These are phyloP conservation scores for Entonaema liquescens DNA, from an alignment of 495 filamentous ascomycete genomes.

Conservation along the genomic window DNA sequence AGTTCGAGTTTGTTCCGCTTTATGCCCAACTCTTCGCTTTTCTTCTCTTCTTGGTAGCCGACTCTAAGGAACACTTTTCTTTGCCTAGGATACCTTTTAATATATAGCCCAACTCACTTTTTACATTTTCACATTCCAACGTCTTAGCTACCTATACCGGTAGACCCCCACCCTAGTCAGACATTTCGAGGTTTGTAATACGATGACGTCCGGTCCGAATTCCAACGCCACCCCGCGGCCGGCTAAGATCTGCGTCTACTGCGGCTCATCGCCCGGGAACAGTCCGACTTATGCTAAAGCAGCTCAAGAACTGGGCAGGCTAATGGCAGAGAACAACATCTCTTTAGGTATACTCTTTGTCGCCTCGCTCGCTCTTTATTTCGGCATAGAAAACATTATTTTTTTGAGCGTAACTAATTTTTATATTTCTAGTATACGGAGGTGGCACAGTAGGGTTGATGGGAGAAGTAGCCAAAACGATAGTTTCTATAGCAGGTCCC, in stretches of 20 bases:
- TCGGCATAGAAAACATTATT: background rate
- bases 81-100: constrained; percentile 11
- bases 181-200: constrained; percentile 12
- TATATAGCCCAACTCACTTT: constrained; percentile 2
- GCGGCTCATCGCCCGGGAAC: constrained; percentile 77
- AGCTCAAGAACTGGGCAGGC: constrained; percentile 77
- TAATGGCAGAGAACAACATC: constrained; percentile 77
- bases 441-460: constrained; percentile 94
- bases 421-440: constrained; percentile 72
- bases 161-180: background rate
- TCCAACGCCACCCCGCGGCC: constrained; percentile 46
- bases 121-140: constrained; percentile 1
- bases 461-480: constrained; percentile 87
- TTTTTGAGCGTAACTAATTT: constrained; percentile 22
- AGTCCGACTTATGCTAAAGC: constrained; percentile 74
- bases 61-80: background rate
- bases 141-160: background rate
- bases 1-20: constrained; percentile 10
- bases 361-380: background rate
- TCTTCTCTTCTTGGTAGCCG: constrained; percentile 1
- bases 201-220: constrained; percentile 36
- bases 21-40: constrained; percentile 16
- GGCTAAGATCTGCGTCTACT: constrained; percentile 78
- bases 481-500: constrained; percentile 86
- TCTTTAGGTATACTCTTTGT: constrained; percentile 59